Evolutionary conservation across 805 yeast species (phyloP).

Genomic region (Nakazawaea peltata): DNA sequence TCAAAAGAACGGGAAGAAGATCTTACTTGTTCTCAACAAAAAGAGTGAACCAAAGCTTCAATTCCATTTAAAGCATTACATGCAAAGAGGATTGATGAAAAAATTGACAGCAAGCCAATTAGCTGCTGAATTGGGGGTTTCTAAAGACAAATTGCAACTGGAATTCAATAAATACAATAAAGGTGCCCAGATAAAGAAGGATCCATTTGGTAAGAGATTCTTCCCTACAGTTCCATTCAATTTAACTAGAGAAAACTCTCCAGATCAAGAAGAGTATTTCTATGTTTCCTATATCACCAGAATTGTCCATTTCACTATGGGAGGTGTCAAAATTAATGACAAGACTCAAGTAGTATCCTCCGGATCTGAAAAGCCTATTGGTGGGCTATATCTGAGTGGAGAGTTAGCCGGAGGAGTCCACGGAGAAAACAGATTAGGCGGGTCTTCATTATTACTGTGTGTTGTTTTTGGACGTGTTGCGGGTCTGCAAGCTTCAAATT

Average conservation of each 20-base stretch:
- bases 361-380: slow-evolving; percentile 20
- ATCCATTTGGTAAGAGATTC: slow-evolving; percentile 36
- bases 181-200: slow-evolving; percentile 25
- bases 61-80: slow-evolving; percentile 49
- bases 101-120: slow-evolving; percentile 35
- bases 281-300: slow-evolving; percentile 48
- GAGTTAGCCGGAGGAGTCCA: slow-evolving; percentile 66
- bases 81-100: slow-evolving; percentile 46
- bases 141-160: slow-evolving; percentile 19
- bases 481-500: slow-evolving; percentile 29
- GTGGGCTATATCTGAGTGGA: slow-evolving; percentile 54
- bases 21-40: slow-evolving; percentile 41
- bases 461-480: slow-evolving; percentile 53
- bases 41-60: slow-evolving; percentile 35
- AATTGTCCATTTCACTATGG: slow-evolving; percentile 62
- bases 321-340: slow-evolving; percentile 50
- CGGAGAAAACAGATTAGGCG: slow-evolving; percentile 55
- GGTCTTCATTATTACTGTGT: slow-evolving; percentile 50
- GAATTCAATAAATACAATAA: slow-evolving; percentile 33
- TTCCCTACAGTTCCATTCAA: slow-evolving; percentile 41
- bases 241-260: slow-evolving; percentile 12
- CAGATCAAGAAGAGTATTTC: slow-evolving; percentile 27
- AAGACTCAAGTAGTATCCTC: slow-evolving; percentile 29
- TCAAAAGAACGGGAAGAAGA: slow-evolving; percentile 26
- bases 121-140: slow-evolving; percentile 30